phyloP scores from a whole-genome alignment of 2,329 filamentous ascomycete species.

The Podosphaera aphanis region DNA sequence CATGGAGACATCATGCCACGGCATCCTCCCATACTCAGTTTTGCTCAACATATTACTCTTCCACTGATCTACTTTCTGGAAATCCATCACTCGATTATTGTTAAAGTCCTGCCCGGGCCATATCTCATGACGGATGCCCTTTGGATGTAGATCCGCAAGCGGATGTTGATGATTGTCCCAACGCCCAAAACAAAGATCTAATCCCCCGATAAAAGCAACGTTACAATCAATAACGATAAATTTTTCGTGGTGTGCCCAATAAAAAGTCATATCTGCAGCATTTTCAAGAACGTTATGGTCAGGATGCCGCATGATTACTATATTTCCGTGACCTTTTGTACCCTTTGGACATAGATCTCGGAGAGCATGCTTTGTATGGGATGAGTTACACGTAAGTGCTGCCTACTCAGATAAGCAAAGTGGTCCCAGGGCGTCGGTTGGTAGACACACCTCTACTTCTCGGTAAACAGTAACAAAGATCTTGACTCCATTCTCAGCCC shows the following conservation, averaged over 20 bases:
- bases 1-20: slow-evolving; percentile 94
- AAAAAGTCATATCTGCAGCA: slow-evolving; percentile 84
- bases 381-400: slow-evolving; percentile 74
- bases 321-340: slow-evolving; percentile 64
- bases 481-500: slow-evolving; percentile 78
- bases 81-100: slow-evolving; percentile 92
- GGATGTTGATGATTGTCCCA: slow-evolving; percentile 79
- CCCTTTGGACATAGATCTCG: slow-evolving; percentile 61
- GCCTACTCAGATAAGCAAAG: slow-evolving; percentile 26
- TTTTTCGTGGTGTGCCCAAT: slow-evolving; percentile 97
- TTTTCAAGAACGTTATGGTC: slow-evolving; percentile 93
- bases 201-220: slow-evolving; percentile 74
- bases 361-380: slow-evolving; percentile 74
- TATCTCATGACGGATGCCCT: slow-evolving; percentile 57
- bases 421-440: no score
- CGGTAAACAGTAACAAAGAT: slow-evolving; percentile 88
- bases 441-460: slow-evolving; percentile 24
- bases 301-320: slow-evolving; percentile 69
- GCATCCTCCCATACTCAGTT: slow-evolving; percentile 81
- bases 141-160: slow-evolving; percentile 69
- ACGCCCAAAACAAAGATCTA: slow-evolving; percentile 86
- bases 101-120: slow-evolving; percentile 97
- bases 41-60: slow-evolving; percentile 83
- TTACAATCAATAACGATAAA: slow-evolving; percentile 87
- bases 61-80: slow-evolving; percentile 77